Evolutionary conservation across 176 grass and related monocot species (phyloP).

Genomic region (Triticum monococcum): DNA sequence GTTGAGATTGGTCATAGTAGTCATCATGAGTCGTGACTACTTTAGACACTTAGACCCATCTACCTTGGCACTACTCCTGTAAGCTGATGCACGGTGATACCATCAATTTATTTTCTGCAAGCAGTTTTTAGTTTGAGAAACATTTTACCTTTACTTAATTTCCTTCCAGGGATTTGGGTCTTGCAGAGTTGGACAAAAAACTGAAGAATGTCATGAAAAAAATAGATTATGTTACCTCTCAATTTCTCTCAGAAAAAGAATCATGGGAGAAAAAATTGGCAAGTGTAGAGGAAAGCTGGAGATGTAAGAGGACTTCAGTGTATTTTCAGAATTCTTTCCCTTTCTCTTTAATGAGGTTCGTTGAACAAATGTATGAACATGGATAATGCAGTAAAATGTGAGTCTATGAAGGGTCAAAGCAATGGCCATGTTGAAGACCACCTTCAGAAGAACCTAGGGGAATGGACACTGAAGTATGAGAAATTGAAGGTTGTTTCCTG

Average conservation of each 20-base stretch:
- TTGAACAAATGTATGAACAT: slow-evolving; percentile 12
- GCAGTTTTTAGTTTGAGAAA: neutral
- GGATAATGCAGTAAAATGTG: slow-evolving; percentile 75
- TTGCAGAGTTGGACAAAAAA: slow-evolving; percentile 68
- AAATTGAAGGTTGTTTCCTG: slow-evolving; percentile 78
- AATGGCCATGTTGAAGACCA: slow-evolving; percentile 67
- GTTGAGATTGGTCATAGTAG: neutral
- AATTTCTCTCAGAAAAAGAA: slow-evolving; percentile 80
- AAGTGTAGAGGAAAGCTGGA: slow-evolving; percentile 89
- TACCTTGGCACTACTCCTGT: neutral
- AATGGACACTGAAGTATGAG: slow-evolving; percentile 71
- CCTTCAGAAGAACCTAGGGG: slow-evolving; percentile 73
- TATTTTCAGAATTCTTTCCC: slow-evolving; percentile 13
- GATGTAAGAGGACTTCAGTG: slow-evolving; percentile 53
- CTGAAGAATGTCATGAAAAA: slow-evolving; percentile 63
- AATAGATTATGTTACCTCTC: slow-evolving; percentile 68
- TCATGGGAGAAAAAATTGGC: slow-evolving; percentile 75
- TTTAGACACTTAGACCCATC: neutral
- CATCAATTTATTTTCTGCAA: slow-evolving; percentile 11
- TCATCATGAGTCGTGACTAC: neutral
- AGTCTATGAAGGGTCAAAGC: slow-evolving; percentile 63
- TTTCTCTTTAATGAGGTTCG: neutral
- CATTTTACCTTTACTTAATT: slow-evolving; percentile 20
- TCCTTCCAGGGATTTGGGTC: slow-evolving; percentile 68
- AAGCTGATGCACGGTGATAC: neutral